A percentile compares a stretch with the other conserved stretches of the same genome.
phyloP scores from a whole-genome alignment of 1,284 basidiomycete genomes.

The Mycosarcoma maydis region DNA sequence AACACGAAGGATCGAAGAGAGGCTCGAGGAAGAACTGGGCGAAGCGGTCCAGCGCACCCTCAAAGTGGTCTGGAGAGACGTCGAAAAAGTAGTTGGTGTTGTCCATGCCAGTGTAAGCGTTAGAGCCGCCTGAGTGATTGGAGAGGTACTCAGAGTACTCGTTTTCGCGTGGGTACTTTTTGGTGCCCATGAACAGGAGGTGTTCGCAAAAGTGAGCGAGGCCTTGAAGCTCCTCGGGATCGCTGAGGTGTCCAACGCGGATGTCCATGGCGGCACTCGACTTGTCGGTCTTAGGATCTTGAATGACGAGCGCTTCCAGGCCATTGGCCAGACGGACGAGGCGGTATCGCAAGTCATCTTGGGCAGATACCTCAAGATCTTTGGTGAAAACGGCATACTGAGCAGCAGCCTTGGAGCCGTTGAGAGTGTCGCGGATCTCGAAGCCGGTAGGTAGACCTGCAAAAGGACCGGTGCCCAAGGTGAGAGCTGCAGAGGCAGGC shows the following conservation, averaged over 20 bases:
- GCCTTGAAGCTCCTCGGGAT: constrained; percentile 76
- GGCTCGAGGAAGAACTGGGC: constrained; percentile 94
- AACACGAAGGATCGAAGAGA: constrained; percentile 88
- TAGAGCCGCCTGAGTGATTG: constrained; percentile 89
- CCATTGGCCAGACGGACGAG: constrained; percentile 87
- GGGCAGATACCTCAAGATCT: constrained; percentile 44
- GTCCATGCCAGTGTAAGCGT: constrained; percentile 91
- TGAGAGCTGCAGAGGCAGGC: constrained; percentile 31
- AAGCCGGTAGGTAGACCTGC: constrained; percentile 43
- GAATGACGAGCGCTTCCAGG: constrained; percentile 84
- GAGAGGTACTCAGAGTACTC: constrained; percentile 77
- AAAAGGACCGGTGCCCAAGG: constrained; percentile 29
- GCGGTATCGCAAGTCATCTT: constrained; percentile 66
- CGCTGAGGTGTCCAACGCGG: constrained; percentile 90
- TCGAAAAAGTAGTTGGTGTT: constrained; percentile 95
- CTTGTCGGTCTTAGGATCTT: constrained; percentile 90
- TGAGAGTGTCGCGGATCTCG: constrained; percentile 43
- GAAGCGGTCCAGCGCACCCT: constrained; percentile 88
- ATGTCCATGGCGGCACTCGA: constrained; percentile 94
- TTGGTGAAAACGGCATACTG: constrained; percentile 59
- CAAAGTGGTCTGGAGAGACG: constrained; percentile 84
- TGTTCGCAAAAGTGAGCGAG: constrained; percentile 95
- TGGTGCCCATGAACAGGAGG: constrained; percentile 86
- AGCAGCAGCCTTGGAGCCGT: constrained; percentile 36
- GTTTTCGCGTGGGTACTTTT: constrained; percentile 65